Base-by-base conservation (phyloP, 2,329 filamentous ascomycete genomes). In the Colletotrichum destructivum region DNA sequence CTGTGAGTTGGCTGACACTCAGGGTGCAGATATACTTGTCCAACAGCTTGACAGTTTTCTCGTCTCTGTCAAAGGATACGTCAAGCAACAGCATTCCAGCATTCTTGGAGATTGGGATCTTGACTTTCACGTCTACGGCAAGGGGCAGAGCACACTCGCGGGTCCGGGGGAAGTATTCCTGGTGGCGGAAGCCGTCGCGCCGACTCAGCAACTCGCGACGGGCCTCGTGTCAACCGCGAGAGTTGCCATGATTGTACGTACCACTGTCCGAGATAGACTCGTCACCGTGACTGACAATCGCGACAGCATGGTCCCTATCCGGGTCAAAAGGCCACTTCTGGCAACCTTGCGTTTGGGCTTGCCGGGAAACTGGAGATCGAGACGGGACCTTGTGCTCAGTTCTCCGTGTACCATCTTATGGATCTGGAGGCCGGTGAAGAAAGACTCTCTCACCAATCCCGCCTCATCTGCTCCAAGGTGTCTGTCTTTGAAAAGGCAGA, bases 361-460 rank as follows among this genome's bases (percentile, higher is more conserved):
- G 82, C 82, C 1, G 81, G 78, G 0, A 60, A 75, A 16, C 21
- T 66, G 15, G 56, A 66, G 35, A 66, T 66, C 12, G 62, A 66
- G 35, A 60, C 56, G 5, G 67, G 87, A 0, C 80, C 81, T 2
- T 84, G 80, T 69, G 79, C 82, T 9, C 78, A 84, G 57, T 88
- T 87, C 73, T 84, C 78, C 9, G 74, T 88, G 2, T 88, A 88
- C 61, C 87, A 88, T 74, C 79, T 88, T 6, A 85, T 88, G 80
- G 80, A 84, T 4, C 75, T 86, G 2, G 74, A 78, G 1, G 75
- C 62, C 0, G 75, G 73, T 0, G 79, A 80, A 35, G 76, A 80
- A 23, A 23, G 71, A 3, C 60, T 79, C 11, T 26, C 31, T 0
- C 7, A n/a, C 7, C 12, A 13, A 31, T 9, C 35, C 7, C 18